Evolutionary conservation across 352 stramenopile species (phyloP), one percentile per base, ranked within the genome.

Genomic region (Saprolegnia diclina): DNA sequence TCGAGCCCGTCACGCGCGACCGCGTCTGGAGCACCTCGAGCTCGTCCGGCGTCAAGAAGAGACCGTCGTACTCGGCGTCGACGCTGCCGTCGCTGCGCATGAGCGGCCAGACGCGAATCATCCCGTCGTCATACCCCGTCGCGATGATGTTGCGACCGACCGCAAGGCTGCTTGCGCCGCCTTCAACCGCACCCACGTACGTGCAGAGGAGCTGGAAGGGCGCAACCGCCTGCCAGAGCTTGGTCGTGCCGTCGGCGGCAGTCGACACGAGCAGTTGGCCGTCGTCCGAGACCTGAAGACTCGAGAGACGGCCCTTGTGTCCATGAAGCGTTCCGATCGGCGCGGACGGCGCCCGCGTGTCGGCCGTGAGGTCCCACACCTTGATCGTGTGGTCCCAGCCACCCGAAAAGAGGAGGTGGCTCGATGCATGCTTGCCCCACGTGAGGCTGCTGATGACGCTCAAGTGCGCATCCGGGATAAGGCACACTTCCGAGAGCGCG

Each of bases 201-300:
- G 65, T 67, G 59, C 65, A 72, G n/a, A 72, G 55, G 14, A 72
- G 55, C 44, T 72, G 55, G 46, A 72, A 72, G 19, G 65, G 65
- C 13, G 55, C 59, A 5, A 46, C 52, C 1, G 65, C 59, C 21
- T 65, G 59, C 65, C 65, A 72, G 29, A 72, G 32, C 65, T 59
- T 72, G 38, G 65, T 53, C 42, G 37, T 40, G 18, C 65, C 55
- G 22, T 72, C 65, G 9, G 65, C 55, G 11, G 65, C 55, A 26
- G 65, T 61, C 35, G 65, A 72, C 19, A 67, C 65, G 24, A 72
- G 46, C 54, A 66, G 9, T 0, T n/a, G 18, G 29, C 65, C 65
- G 32, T 72, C 65, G 19, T 54, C 40, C 7, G 65, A 50, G 1
- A 66, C 65, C 5, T 19, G 16, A 16, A 72, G 42, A 13, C 56